Conservation (phyloP, 2,329 filamentous ascomycete genomes). For the Chalaropsis thielavioides region DNA sequence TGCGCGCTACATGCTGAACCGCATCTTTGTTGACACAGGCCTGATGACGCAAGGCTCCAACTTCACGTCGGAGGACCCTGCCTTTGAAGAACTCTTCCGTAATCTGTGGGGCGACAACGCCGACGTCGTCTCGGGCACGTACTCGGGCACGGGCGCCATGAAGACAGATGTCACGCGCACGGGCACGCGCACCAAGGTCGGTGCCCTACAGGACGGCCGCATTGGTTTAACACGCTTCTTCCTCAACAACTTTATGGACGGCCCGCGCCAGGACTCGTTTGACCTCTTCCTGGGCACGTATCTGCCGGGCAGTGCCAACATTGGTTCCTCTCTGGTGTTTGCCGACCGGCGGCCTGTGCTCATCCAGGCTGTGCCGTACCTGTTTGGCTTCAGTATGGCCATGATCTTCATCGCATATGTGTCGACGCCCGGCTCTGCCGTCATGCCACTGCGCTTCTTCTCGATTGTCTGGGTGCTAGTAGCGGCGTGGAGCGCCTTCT, state of each 20-base stretch:
- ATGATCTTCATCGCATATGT: constrained; percentile 63
- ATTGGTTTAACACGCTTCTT: constrained; percentile 84
- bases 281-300: constrained; percentile 87
- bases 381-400: constrained; percentile 74
- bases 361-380: constrained; percentile 86
- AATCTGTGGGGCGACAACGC: constrained; percentile 99
- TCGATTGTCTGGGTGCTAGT: constrained; percentile 62
- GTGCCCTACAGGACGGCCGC: constrained; percentile 71
- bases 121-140: constrained; percentile 81
- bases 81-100: constrained; percentile 83
- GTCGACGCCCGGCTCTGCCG: constrained; percentile 57
- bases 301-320: constrained; percentile 54
- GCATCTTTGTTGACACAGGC: constrained; percentile 75
- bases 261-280: constrained; percentile 86
- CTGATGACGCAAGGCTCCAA: constrained; percentile 61
- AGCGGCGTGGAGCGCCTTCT: constrained; percentile 56
- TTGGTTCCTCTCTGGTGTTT: constrained; percentile 62
- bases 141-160: constrained; percentile 90
- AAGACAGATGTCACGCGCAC: constrained; percentile 98
- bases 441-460: constrained; percentile 73
- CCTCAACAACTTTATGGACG: constrained; percentile 88
- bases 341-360: constrained; percentile 71
- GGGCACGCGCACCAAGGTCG: constrained; percentile 71
- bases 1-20: constrained; percentile 72
- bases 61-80: constrained; percentile 59